A percentile compares a stretch with the other conserved stretches of the same genome.
Conservation (phyloP, 805 yeast genomes). For the Zygosaccharomyces lentus region DNA sequence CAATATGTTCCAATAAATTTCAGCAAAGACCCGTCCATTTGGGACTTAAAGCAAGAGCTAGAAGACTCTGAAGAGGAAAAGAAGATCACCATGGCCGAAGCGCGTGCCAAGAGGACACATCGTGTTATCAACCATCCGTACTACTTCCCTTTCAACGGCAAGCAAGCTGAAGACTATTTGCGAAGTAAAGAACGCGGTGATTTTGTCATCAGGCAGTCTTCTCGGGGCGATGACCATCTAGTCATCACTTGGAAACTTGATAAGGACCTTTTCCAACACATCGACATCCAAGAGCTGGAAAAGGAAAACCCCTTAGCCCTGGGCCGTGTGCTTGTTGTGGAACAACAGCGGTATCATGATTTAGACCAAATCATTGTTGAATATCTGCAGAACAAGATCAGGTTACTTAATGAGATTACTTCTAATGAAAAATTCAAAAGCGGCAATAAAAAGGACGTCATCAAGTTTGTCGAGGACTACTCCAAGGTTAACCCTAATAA, state of each 20-base stretch:
- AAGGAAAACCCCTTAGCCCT: conserved; percentile 59
- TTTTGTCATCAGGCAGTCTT: conserved; percentile 90
- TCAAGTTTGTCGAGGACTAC: conserved; percentile 81
- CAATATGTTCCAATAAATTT: conserved; percentile 39
- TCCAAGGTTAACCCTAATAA: conserved; percentile 87
- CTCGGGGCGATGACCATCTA: conserved; percentile 80
- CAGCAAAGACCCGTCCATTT: conserved; percentile 55
- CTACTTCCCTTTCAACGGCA: conserved; percentile 74
- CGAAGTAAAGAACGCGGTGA: conserved; percentile 90
- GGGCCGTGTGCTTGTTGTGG: conserved; percentile 61
- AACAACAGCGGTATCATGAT: conserved; percentile 68
- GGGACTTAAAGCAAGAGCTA: conserved; percentile 78
- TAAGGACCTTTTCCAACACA: conserved; percentile 84
- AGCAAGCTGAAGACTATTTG: conserved; percentile 88
- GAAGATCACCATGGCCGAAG: conserved; percentile 50
- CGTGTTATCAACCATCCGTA: conserved; percentile 88
- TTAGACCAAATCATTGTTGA: conserved; percentile 88
- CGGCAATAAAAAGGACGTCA: conserved; percentile 75
- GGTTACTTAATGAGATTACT: conserved; percentile 77
- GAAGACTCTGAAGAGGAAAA: conserved; percentile 56
- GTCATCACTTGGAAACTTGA: conserved; percentile 97
- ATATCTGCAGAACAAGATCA: conserved; percentile 78
- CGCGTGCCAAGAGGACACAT: conserved; percentile 57
- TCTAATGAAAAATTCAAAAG: conserved; percentile 80
- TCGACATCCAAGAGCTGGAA: conserved; percentile 75